These are phyloP conservation scores for Fusarium scirpi DNA, from an alignment of 2,329 filamentous ascomycete species.

Conservation along the genomic window DNA sequence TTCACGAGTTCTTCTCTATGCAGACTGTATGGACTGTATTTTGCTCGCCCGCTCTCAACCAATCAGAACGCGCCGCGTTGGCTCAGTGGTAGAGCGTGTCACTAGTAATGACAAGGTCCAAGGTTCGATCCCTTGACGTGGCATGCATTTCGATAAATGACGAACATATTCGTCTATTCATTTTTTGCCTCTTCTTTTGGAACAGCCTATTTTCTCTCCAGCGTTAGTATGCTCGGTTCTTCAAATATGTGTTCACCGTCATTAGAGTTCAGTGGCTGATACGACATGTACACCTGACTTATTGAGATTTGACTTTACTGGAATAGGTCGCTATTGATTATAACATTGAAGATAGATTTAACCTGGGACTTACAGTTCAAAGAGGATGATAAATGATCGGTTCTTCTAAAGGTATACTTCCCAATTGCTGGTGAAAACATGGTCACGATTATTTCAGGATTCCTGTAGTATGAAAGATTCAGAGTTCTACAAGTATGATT, in stretches of 20 bases:
- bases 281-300: no score
- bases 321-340: no score
- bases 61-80: conserved; percentile 4
- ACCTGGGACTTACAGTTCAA: no score
- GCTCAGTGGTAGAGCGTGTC: conserved; percentile 16
- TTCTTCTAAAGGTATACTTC: background rate
- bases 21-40: background rate
- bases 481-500: background rate
- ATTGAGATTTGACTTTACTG: no score
- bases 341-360: no score
- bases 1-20: background rate
- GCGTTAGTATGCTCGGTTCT: no score
- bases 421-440: background rate
- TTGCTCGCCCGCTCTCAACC: background rate
- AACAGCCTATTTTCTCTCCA: background rate
- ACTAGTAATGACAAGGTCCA: conserved; percentile 13
- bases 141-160: background rate
- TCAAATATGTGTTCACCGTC: no score
- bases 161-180: background rate
- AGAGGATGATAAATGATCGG: no score
- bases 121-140: conserved; percentile 10
- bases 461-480: background rate
- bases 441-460: background rate
- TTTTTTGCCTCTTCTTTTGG: background rate
- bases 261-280: no score